phyloP scores from a whole-genome alignment of 345 rosid genomes.

The Crucihimalaya himalaica region DNA sequence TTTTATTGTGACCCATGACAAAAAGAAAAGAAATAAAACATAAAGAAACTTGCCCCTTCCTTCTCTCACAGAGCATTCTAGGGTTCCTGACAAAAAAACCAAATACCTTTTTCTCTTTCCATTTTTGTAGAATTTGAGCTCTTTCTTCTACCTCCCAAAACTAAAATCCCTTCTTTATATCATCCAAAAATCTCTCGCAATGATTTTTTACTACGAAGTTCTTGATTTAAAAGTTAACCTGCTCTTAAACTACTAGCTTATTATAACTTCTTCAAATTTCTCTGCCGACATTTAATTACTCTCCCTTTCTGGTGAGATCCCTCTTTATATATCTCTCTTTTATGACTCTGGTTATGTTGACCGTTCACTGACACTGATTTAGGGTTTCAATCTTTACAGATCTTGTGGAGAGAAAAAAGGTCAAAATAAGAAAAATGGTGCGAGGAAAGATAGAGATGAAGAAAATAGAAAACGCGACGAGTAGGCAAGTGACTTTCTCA shows the following conservation, averaged over 20 bases:
- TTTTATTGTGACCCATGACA: constrained; percentile 24
- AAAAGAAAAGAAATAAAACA: constrained; percentile 12
- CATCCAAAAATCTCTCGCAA: not conserved
- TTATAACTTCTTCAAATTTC: constrained; percentile 8
- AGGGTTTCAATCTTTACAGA: constrained; percentile 30
- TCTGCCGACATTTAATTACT: constrained; percentile 1
- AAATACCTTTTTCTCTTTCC: constrained; percentile 34
- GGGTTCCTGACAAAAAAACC: constrained; percentile 27
- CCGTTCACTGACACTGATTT: not conserved
- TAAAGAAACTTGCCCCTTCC: constrained; percentile 27
- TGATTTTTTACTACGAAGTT: not conserved
- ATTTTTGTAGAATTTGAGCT: constrained; percentile 20
- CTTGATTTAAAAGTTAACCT: not conserved
- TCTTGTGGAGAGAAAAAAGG: constrained; percentile 24
- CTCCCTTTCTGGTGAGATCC: constrained; percentile 27
- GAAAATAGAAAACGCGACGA: constrained; percentile 42
- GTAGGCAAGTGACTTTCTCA: constrained; percentile 44
- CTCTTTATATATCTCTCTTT: not conserved
- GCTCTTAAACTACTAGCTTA: not conserved
- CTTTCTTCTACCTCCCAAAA: not conserved
- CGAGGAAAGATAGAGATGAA: constrained; percentile 45
- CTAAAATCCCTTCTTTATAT: not conserved
- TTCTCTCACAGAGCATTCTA: constrained; percentile 33
- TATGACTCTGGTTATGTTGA: not conserved
- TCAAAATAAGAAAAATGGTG: constrained; percentile 35